A percentile compares a stretch with the other conserved stretches of the same genome.
phyloP scores from a whole-genome alignment of 345 rosid species.

The Lepidium africanum region DNA sequence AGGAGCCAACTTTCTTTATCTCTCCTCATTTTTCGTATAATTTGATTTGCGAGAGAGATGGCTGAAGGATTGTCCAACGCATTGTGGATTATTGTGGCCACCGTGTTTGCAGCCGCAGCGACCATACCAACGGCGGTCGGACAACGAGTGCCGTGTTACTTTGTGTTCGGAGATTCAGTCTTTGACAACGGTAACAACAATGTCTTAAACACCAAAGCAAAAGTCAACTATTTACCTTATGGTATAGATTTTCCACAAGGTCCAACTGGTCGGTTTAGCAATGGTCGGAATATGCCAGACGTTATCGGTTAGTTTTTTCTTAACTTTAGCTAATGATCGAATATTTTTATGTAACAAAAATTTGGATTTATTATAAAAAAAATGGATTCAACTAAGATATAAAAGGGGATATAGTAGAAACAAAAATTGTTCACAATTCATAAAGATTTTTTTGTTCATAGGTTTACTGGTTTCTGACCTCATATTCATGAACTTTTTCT shows the following conservation, averaged over 20 bases:
- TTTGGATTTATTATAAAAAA: too few species aligned
- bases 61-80: slow-evolving; percentile 11
- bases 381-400: too few species aligned
- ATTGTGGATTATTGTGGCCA: slow-evolving; percentile 17
- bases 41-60: not conserved
- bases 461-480: too few species aligned
- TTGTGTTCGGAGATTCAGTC: slow-evolving; percentile 60
- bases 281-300: slow-evolving; percentile 47
- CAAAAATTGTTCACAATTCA: too few species aligned
- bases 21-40: not conserved
- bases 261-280: slow-evolving; percentile 59
- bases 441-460: too few species aligned
- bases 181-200: slow-evolving; percentile 64
- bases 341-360: too few species aligned
- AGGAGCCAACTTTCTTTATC: not conserved
- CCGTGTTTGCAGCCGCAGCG: not conserved
- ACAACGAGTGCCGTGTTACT: slow-evolving; percentile 44
- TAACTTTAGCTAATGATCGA: not conserved
- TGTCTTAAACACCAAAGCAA: slow-evolving; percentile 34
- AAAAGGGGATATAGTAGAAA: too few species aligned
- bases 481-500: too few species aligned
- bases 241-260: slow-evolving; percentile 50
- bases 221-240: slow-evolving; percentile 50
- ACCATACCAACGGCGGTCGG: not conserved
- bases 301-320: slow-evolving; percentile 32